These are phyloP conservation scores for Rhodosorus marinus DNA, from an alignment of 23 red algal genomes.

Conservation along the genomic window DNA sequence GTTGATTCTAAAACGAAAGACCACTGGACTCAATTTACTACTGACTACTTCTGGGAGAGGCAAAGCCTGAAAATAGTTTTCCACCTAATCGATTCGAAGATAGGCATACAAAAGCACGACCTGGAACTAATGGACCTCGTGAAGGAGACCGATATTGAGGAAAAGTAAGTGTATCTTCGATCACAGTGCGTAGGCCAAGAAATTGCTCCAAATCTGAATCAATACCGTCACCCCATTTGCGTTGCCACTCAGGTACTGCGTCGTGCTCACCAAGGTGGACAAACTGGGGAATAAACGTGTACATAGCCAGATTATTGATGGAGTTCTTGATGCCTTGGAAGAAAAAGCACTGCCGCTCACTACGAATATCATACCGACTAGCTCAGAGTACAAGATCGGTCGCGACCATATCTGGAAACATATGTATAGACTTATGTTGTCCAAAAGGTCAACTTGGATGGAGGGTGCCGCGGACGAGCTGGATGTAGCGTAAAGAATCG, in stretches of 20 bases:
- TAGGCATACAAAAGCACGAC: too few relatives aligned
- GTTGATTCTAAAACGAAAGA: constrained; percentile 34
- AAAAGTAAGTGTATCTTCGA: neutral
- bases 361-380: constrained; percentile 27
- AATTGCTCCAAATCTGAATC: too few relatives aligned
- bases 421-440: constrained; percentile 2
- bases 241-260: constrained; percentile 16
- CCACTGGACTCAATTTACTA: constrained; percentile 51
- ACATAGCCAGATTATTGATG: constrained; percentile 7
- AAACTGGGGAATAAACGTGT: constrained; percentile 31
- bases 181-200: neutral
- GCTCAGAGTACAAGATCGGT: constrained; percentile 14
- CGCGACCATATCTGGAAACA: constrained; percentile 59
- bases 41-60: constrained; percentile 32
- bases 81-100: constrained; percentile 83
- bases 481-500: too few relatives aligned
- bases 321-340: constrained; percentile 6
- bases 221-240: neutral
- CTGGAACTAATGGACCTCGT: constrained; percentile 28
- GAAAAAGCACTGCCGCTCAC: constrained; percentile 15
- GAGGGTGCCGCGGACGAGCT: too few relatives aligned
- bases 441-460: too few relatives aligned
- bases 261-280: constrained; percentile 91
- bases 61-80: constrained; percentile 39
- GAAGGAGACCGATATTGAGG: constrained; percentile 39